Percentiles rank a stretch among this genome's conserved stretches.
Conservation (phyloP, 352 stramenopile species). For the Phytophthora citricola region DNA sequence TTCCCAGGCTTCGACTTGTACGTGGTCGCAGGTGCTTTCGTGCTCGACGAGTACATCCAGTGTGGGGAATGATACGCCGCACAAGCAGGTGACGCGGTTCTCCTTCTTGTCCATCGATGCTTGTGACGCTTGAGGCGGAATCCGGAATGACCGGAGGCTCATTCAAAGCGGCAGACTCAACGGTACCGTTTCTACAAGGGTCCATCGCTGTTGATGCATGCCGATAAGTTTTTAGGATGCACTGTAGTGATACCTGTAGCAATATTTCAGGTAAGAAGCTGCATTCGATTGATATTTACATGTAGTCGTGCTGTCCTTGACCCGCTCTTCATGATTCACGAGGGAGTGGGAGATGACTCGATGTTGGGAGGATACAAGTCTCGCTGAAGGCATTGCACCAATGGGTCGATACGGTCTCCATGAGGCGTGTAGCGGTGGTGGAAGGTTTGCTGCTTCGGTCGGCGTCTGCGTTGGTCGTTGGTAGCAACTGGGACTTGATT, state of each 20-base stretch:
- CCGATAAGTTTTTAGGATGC: too few species aligned
- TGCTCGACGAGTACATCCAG: slow-evolving; percentile 11
- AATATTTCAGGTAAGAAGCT: too few species aligned
- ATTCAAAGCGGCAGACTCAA: neutral
- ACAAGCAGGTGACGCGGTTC: slow-evolving; percentile 18
- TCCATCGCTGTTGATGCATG: slow-evolving; percentile 1
- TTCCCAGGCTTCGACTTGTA: slow-evolving; percentile 29
- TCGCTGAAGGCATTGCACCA: slow-evolving; percentile 18
- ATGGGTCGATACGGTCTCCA: neutral
- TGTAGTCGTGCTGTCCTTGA: neutral
- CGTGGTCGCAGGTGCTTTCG: slow-evolving; percentile 21
- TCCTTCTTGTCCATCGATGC: slow-evolving; percentile 11
- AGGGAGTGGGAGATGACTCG: neutral
- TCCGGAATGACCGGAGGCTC: slow-evolving; percentile 16
- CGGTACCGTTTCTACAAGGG: slow-evolving; percentile 22
- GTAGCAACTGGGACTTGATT: neutral
- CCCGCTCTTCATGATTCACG: neutral
- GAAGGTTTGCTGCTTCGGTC: neutral
- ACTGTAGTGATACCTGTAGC: too few species aligned
- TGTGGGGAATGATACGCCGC: slow-evolving; percentile 13
- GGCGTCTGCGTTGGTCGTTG: neutral
- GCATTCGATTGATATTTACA: too few species aligned
- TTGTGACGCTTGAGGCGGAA: slow-evolving; percentile 15
- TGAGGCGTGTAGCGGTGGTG: neutral
- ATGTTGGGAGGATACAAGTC: slow-evolving; percentile 1